phyloP scores from a whole-genome alignment of 2,329 filamentous ascomycete species.

The Phialophora tarda region DNA sequence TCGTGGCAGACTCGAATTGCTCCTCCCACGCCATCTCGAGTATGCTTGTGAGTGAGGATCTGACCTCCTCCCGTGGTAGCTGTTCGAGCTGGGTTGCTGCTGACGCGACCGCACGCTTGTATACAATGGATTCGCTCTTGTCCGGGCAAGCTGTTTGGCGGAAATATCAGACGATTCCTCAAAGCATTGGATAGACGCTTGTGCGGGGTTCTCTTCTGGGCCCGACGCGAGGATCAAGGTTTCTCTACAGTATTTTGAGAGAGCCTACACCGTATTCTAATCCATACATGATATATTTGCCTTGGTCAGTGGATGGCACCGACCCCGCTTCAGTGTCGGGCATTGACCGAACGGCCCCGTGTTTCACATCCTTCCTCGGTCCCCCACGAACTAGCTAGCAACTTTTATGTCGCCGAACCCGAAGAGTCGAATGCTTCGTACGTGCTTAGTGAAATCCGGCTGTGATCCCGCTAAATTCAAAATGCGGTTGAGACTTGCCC shows the following conservation, averaged over 20 bases:
- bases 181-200: neutral
- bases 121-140: neutral
- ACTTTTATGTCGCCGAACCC: neutral
- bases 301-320: neutral
- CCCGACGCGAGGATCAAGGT: neutral
- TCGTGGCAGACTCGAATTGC: slow-evolving; percentile 59
- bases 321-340: neutral
- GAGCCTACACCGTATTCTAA: neutral
- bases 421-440: neutral
- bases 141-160: neutral
- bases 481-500: neutral
- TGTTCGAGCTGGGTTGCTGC: neutral
- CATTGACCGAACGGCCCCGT: neutral
- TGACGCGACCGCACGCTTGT: neutral
- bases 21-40: slow-evolving; percentile 71
- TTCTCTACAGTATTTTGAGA: neutral
- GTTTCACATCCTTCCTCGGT: neutral
- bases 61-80: neutral
- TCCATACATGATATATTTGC: neutral
- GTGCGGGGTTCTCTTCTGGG: neutral
- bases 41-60: neutral
- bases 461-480: neutral
- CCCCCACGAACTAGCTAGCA: neutral
- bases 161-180: neutral
- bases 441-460: neutral